Conservation (phyloP, 1,284 basidiomycete species). For the Cryptococcus neoformans region DNA sequence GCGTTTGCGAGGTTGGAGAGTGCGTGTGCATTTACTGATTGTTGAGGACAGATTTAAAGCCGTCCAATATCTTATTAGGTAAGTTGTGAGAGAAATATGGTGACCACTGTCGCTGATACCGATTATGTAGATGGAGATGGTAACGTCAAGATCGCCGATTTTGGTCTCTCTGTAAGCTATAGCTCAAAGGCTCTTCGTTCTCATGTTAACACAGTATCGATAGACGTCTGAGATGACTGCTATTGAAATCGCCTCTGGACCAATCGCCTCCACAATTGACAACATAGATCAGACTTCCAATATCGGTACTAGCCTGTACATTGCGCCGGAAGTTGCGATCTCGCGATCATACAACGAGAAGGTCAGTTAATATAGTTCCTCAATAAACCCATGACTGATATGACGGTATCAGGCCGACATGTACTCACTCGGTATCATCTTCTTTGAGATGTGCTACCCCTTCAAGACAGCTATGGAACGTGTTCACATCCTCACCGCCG, state of each 20-base stretch:
- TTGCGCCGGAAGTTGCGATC: slow-evolving; percentile 72
- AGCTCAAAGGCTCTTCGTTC: background rate
- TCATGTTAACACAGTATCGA: background rate
- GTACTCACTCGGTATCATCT: slow-evolving; percentile 92
- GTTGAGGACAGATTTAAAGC: slow-evolving; percentile 65
- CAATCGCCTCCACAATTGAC: slow-evolving; percentile 15
- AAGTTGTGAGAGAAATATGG: slow-evolving; percentile 15
- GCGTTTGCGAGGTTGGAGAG: background rate
- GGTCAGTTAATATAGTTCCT: slow-evolving; percentile 9
- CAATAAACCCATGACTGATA: background rate
- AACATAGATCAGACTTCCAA: slow-evolving; percentile 54
- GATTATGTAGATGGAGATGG: slow-evolving; percentile 57
- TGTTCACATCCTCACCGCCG: slow-evolving; percentile 72
- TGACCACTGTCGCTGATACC: slow-evolving; percentile 54
- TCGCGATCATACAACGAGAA: slow-evolving; percentile 51
- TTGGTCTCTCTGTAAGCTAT: slow-evolving; percentile 60
- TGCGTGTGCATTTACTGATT: background rate
- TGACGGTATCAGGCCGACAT: slow-evolving; percentile 68
- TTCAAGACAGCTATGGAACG: slow-evolving; percentile 88
- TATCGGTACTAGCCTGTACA: slow-evolving; percentile 89
- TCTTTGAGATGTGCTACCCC: slow-evolving; percentile 93
- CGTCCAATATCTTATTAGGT: slow-evolving; percentile 90
- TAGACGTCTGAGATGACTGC: slow-evolving; percentile 71
- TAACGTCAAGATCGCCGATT: slow-evolving; percentile 93
- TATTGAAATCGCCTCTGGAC: slow-evolving; percentile 62